Conservation (phyloP, 257 asterid genomes). For the Ilex aquifolium region DNA sequence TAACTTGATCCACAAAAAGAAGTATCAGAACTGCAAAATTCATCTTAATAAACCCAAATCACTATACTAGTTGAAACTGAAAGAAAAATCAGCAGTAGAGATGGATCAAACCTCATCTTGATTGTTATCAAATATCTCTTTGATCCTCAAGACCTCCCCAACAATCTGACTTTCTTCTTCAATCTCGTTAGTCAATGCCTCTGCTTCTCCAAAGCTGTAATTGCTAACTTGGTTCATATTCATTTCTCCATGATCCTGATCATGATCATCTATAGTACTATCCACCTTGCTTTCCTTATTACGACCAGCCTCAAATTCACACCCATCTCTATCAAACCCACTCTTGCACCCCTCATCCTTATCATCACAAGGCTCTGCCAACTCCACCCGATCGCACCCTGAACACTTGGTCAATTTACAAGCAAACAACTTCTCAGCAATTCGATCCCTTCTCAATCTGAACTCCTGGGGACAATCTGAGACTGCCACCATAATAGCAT, state of each 20-base stretch:
- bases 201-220: constrained; percentile 70
- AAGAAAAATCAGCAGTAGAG: neutral
- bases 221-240: constrained; percentile 38
- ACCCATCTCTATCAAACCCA: constrained; percentile 18
- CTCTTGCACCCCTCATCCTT: constrained; percentile 31
- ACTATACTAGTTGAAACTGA: constrained; percentile 4
- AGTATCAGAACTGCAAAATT: neutral
- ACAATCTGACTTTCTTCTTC: constrained; percentile 59
- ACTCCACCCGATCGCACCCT: constrained; percentile 65
- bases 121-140: constrained; percentile 49
- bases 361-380: constrained; percentile 48
- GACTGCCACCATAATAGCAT: constrained; percentile 76
- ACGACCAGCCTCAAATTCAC: constrained; percentile 27
- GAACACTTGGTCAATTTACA: constrained; percentile 62
- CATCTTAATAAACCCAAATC: neutral
- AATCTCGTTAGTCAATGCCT: constrained; percentile 82
- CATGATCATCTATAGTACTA: constrained; percentile 34
- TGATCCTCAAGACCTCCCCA: constrained; percentile 78
- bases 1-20: constrained; percentile 2
- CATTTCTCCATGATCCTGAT: constrained; percentile 29
- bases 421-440: constrained; percentile 78
- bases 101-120: constrained; percentile 54
- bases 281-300: constrained; percentile 65
- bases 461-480: constrained; percentile 77
- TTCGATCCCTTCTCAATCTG: constrained; percentile 71